Percentiles rank a stretch among this genome's conserved stretches.
Conservation (phyloP, 2,329 filamentous ascomycete genomes). For the Beauveria pseudobassiana region DNA sequence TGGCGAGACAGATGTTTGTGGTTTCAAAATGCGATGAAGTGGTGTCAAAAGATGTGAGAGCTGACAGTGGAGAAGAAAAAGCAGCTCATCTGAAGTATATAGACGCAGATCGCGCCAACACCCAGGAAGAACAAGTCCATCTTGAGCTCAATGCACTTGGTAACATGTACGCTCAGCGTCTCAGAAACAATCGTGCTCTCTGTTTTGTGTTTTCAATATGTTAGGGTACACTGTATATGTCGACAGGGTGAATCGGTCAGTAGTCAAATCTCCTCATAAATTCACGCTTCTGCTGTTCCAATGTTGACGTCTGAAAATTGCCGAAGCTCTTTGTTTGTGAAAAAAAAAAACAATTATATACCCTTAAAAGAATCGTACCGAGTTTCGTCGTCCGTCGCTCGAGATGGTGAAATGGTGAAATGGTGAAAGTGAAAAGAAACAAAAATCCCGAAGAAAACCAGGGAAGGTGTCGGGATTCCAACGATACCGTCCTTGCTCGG, state of each 20-base stretch:
- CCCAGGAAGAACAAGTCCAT: not conserved
- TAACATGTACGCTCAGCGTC: not conserved
- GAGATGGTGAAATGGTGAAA: not conserved
- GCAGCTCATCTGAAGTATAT: not conserved
- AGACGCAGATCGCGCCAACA: not conserved
- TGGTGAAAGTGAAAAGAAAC: not conserved
- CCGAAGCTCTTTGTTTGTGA: not conserved
- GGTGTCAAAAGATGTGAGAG: not conserved
- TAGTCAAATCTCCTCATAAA: not conserved
- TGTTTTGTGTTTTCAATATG: not conserved
- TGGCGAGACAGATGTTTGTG: not conserved
- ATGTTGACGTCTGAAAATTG: not conserved
- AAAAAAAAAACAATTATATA: constrained; percentile 8
- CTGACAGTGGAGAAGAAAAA: not conserved
- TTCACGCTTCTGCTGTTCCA: constrained; percentile 4
- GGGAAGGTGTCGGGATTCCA: not conserved
- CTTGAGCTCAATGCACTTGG: not conserved
- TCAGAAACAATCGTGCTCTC: not conserved
- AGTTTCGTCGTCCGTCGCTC: constrained; percentile 6
- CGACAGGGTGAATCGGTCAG: not conserved
- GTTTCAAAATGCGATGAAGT: not conserved
- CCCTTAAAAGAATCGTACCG: not conserved
- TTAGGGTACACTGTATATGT: not conserved
- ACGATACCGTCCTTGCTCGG: not conserved
- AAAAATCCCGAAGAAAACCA: not conserved